A percentile compares a stretch with the other conserved stretches of the same genome.
phyloP scores from a whole-genome alignment of 2,329 filamentous ascomycete species.

The Cercospora citrullina region DNA sequence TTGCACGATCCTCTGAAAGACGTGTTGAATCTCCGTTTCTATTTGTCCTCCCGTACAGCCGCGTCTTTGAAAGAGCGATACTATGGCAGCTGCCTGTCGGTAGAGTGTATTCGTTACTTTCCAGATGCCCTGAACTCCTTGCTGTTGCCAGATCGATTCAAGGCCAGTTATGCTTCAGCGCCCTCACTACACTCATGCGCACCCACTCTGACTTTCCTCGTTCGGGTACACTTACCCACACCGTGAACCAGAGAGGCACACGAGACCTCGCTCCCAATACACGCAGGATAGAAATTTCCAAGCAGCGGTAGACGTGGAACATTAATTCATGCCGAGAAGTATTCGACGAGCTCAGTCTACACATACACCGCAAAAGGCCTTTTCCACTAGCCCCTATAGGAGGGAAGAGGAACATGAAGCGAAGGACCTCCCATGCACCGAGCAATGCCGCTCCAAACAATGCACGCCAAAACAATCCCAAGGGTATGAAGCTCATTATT shows the following conservation, averaged over 20 bases:
- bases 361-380: background rate
- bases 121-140: too few species aligned
- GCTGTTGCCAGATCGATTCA: too few species aligned
- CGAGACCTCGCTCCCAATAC: background rate
- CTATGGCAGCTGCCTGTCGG: too few species aligned
- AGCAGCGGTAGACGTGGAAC: background rate
- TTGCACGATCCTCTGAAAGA: too few species aligned
- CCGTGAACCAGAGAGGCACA: background rate
- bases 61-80: too few species aligned
- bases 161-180: too few species aligned
- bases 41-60: too few species aligned
- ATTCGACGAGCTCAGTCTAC: background rate
- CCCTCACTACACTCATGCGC: background rate
- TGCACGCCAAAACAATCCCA: background rate
- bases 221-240: background rate
- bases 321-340: background rate
- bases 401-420: background rate
- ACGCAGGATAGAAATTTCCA: background rate
- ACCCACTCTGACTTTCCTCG: background rate
- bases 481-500: constrained; percentile 8
- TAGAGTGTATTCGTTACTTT: too few species aligned
- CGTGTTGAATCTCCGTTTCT: too few species aligned
- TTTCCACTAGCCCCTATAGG: background rate
- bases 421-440: background rate
- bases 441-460: constrained; percentile 7